Conservation (phyloP, 176 grass and related monocot species). For the Saccharum officinarum region DNA sequence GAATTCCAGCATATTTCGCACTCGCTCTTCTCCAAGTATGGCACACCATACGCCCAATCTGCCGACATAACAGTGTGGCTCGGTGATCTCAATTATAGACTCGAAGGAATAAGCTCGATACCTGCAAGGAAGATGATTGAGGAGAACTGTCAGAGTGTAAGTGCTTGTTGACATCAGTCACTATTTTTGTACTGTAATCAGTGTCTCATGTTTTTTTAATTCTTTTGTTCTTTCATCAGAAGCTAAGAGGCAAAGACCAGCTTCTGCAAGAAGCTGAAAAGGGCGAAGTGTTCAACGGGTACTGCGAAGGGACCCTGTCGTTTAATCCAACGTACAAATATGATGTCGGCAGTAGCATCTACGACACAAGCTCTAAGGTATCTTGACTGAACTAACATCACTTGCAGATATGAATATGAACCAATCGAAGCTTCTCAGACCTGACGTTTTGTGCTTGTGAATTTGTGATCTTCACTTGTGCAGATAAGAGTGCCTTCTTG, state of each 20-base stretch:
- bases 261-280: conserved; percentile 68
- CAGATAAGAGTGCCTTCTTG: conserved; percentile 78
- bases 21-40: conserved; percentile 50
- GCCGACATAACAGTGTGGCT: conserved; percentile 63
- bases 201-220: background rate
- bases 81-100: conserved; percentile 76
- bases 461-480: background rate
- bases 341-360: conserved; percentile 51
- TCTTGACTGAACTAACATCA: background rate
- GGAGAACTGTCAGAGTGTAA: conserved; percentile 59
- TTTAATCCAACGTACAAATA: conserved; percentile 84
- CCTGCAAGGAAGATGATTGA: conserved; percentile 54
- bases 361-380: conserved; percentile 70
- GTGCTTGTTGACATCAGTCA: background rate
- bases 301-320: conserved; percentile 55
- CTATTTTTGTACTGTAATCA: background rate
- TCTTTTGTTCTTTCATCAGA: conserved; percentile 16
- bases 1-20: conserved; percentile 59
- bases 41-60: conserved; percentile 17
- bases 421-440: background rate
- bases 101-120: conserved; percentile 53
- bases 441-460: background rate
- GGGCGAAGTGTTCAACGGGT: conserved; percentile 69
- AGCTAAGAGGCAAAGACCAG: conserved; percentile 60
- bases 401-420: background rate